Conservation (phyloP, 1,139 yeast species). For the Spathaspora sp. region DNA sequence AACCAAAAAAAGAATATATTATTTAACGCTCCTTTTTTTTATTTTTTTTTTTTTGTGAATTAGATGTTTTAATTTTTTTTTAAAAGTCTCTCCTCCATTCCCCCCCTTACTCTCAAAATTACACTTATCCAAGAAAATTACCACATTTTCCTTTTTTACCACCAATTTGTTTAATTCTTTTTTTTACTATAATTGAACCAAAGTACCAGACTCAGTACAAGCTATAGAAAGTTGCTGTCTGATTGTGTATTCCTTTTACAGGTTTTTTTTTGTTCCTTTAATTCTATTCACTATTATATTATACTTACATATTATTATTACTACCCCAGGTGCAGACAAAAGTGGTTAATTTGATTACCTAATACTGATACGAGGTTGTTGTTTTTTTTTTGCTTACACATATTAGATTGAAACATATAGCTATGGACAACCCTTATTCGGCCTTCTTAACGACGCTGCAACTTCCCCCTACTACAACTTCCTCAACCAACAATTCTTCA, state of each 20-base stretch:
- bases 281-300: no score
- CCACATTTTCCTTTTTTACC: constrained; percentile 2
- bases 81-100: neutral
- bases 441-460: constrained; percentile 1
- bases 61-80: neutral
- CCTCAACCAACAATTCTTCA: neutral
- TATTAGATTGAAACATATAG: neutral
- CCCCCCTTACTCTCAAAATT: constrained; percentile 3
- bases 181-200: neutral
- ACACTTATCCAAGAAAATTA: constrained; percentile 2
- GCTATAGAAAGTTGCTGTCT: neutral
- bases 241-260: neutral
- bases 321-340: neutral
- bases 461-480: neutral
- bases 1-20: neutral
- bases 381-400: neutral
- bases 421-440: constrained; percentile 4
- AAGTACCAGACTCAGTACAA: neutral
- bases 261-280: neutral
- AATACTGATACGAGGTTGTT: neutral
- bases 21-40: constrained; percentile 1
- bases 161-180: neutral
- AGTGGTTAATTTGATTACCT: neutral
- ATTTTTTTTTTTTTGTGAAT: neutral
- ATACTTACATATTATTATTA: no score